Base-by-base conservation (phyloP, 257 asterid genomes). In the Solanum gandarillasii region DNA sequence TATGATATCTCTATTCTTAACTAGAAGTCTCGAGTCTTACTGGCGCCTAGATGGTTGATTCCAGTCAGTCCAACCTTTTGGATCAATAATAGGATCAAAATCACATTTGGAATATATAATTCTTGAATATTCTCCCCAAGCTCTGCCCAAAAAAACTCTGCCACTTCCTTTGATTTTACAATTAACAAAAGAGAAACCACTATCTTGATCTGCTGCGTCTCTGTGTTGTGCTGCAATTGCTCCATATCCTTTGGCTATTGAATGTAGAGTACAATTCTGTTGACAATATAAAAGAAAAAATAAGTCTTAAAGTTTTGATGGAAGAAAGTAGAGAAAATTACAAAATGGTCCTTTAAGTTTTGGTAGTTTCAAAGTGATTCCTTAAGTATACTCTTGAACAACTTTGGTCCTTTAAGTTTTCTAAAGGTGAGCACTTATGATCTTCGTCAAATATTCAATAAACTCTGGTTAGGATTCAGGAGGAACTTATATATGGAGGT, bases 141-240 rank as follows among this genome's bases (percentile, higher is more conserved):
- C 98, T 85, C 99, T 90, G 14, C 98, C 98, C 88, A 96, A 67
- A 43, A 89, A 91, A 5, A 93, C 83, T 2, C 32, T 43, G 5
- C 97, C 98, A 8, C 85, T 91, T 43, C 99, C 99, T 7, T 73
- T 83, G 12, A 96, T 87, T 0, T 88, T 89, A 58, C 99, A 95
- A 32, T 93, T 90, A 7, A 93, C 94, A 23, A 97, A 97, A 12
- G 98, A 93, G 89, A 94, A 95, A 14, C 99, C 99, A 0, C 98
- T 94, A 41, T 95, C 98, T 13, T 94, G 94, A 7, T 29, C 6
- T 32, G 34, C 88, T 1, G 89, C 86, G 87, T 93, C 89, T 81
- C 98, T 92, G 31, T 93, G 94, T 3, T 94, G 95, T 9, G 98
- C 98, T 65, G 99, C 98, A 62, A 96, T 87, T 18, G 98, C 96